These are phyloP conservation scores for Sporothrix brasiliensis DNA, from an alignment of 2,329 filamentous ascomycete genomes.

Conservation along the genomic window DNA sequence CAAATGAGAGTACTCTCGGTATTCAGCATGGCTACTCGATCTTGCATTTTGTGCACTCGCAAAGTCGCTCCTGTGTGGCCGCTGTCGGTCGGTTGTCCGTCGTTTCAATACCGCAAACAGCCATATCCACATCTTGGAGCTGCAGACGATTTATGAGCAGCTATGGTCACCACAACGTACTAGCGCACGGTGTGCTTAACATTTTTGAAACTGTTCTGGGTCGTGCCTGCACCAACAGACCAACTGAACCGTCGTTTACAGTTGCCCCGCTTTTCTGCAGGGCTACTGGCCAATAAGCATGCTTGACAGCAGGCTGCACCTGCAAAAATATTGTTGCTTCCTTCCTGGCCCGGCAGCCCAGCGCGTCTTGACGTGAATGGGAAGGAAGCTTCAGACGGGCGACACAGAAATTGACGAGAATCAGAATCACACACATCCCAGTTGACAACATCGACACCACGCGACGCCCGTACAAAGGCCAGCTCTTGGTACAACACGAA, in stretches of 20 bases:
- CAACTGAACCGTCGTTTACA: background rate
- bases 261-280: conserved; percentile 21
- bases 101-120: conserved; percentile 4
- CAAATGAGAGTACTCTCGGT: background rate
- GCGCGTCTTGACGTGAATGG: conserved; percentile 31
- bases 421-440: background rate
- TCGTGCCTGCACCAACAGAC: conserved; percentile 3
- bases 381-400: conserved; percentile 21
- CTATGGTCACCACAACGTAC: background rate
- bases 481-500: conserved; percentile 2
- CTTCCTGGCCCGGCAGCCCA: conserved; percentile 18
- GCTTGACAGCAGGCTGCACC: background rate
- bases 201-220: background rate
- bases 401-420: background rate
- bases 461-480: conserved; percentile 12
- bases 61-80: background rate
- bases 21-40: conserved; percentile 14
- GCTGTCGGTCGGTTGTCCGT: background rate
- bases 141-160: background rate
- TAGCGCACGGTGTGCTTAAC: background rate
- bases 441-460: conserved; percentile 6
- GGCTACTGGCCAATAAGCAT: conserved; percentile 25
- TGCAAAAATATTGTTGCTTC: conserved; percentile 32
- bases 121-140: conserved; percentile 9
- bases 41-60: background rate